phyloP scores from a whole-genome alignment of 1,284 basidiomycete genomes.

The Agaricales sp. region DNA sequence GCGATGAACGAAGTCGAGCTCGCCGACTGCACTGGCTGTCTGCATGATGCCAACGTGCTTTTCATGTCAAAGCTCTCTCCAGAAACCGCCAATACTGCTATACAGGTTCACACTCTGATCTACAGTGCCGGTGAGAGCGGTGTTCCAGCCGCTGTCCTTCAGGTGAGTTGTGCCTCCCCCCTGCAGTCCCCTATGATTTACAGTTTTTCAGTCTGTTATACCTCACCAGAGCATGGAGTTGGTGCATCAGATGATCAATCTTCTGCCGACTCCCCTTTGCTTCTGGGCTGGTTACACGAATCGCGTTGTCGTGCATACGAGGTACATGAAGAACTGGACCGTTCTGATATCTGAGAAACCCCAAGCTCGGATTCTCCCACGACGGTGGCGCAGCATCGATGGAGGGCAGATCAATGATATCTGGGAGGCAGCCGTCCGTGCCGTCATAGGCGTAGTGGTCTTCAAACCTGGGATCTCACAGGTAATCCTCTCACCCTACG shows the following conservation, averaged over 20 bases:
- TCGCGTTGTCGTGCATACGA: conserved; percentile 40
- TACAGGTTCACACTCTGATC: conserved; percentile 30
- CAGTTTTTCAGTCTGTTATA: conserved; percentile 12
- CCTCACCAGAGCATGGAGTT: conserved; percentile 31
- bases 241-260: conserved; percentile 51
- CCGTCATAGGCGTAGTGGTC: conserved; percentile 56
- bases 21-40: conserved; percentile 12
- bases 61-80: conserved; percentile 11
- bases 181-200: neutral
- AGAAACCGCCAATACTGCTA: conserved; percentile 19
- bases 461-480: conserved; percentile 66
- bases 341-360: conserved; percentile 39
- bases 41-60: conserved; percentile 7
- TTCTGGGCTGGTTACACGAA: conserved; percentile 23
- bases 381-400: conserved; percentile 69
- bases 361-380: conserved; percentile 40
- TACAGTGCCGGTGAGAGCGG: conserved; percentile 34
- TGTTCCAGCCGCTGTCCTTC: conserved; percentile 32
- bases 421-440: conserved; percentile 61
- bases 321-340: conserved; percentile 46
- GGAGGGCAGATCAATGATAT: conserved; percentile 49
- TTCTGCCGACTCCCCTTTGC: conserved; percentile 48
- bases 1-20: conserved; percentile 10
- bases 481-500: conserved; percentile 33
- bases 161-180: conserved; percentile 27